Base-by-base conservation (phyloP, 2,329 filamentous ascomycete genomes). In the Pestalotiopsis sp. region DNA sequence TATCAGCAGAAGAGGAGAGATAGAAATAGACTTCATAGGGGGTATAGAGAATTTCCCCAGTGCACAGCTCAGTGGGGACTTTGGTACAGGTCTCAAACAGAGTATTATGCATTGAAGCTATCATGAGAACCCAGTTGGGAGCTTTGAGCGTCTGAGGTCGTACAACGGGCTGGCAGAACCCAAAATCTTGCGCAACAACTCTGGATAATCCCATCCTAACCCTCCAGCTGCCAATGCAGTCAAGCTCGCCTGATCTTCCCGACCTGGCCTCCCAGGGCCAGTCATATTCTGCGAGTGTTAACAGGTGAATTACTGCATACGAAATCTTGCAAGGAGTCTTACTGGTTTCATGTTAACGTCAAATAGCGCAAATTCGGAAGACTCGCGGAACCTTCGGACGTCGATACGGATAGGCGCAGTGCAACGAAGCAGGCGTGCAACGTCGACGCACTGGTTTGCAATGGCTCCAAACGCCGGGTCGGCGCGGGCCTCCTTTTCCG, bases 301-400 rank as follows among this genome's bases (percentile, higher is more conserved):
- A 57, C 17, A 41, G 45, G 17, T 20, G 25, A 31, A 14, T 17
- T 27, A 39, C 31, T 9, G 73, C 74, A 71, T 70, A 36, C 31
- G 31, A 36, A 36, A 36, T 36, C 31, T 65, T 55, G 57, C 31
- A 25, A 2, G 9, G 12, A 27, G 12, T 78, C 80, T 76, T 74
- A 83, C 81, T 17, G 84, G 84, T 72, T 86, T 86, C 81, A 86
- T 84, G 67, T 86, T 86, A 13, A 86, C 78, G 73, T 87, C 83
- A 70, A 86, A 86, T 20, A 86, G 73, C 0, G 81, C 82, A 75
- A 86, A 86, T 1, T 75, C 74, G 0, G 75, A 77, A 0, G 75
- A 75, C 2, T 77, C 67, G 2, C 69, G 68, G 39, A 81, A 80
- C 9, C 83, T 77, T 17, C 84, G 77, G 0, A 84, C 78, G 71